Evolutionary conservation across 2,329 filamentous ascomycete species (phyloP), one percentile per base, ranked within the genome.

Genomic region (Phaeosphaeriaceae sp.): DNA sequence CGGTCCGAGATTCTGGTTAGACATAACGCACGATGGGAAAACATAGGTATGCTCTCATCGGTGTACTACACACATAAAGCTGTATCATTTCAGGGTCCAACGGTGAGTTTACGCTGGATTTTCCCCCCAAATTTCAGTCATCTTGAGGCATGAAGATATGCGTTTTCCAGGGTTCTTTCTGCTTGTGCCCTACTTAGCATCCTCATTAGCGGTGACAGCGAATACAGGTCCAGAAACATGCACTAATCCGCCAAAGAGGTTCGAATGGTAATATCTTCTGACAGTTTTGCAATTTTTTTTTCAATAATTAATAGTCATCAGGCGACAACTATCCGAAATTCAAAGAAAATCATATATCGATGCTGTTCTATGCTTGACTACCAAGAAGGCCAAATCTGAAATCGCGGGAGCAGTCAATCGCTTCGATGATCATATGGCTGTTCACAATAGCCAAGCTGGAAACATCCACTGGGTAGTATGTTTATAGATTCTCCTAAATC

Each of bases 351-450:
- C 37, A 3, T 68, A 68, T 34, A 58, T 66, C 12, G 48, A 61
- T 13, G 63, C 65, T 2, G 63, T 67, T 8, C 45, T 60, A 3
- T 68, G 65, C 39, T 33, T 68, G 28, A 49, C 58, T 11, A 49
- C 23, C 1, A 61, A 55, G 29, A 16, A 39, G 5, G 53, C 61
- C 12, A 59, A 42, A 13, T 62, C 62, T 2, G 60, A 56, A 5
- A 46, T 66, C 20, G 11, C 36, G 1, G 56, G 50, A 1, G 37
- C 58, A 2, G 28, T 60, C 2, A 63, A 66, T 41, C 63, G 63
- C 12, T 69, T 58, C 29, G 63, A 67, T 28, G 66, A 69, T 36
- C 46, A 55, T 36, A 49, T 58, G 4, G 64, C 60, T 29, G 52
- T 67, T 3, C 66, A 69, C 40, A 48, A 29, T n/a, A 46, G 23